Evolutionary conservation across 805 yeast species (phyloP).

Genomic region (Maudiozyma saulgeensis): DNA sequence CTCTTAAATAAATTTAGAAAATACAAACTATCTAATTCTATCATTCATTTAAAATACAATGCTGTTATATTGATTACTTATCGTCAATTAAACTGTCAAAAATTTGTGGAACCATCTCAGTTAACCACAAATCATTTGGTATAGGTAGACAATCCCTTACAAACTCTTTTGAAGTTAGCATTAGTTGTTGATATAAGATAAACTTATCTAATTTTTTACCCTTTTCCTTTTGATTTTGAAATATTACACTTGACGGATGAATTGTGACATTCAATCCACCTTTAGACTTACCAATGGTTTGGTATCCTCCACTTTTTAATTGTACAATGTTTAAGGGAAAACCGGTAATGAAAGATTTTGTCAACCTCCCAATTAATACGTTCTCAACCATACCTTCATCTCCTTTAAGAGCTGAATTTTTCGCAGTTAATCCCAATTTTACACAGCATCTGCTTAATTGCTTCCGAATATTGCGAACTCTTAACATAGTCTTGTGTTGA

Average conservation of each 20-base stretch:
- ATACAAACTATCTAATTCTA: neutral
- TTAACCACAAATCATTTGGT: slow-evolving; percentile 60
- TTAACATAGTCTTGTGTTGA: slow-evolving; percentile 60
- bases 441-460: slow-evolving; percentile 59
- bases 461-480: slow-evolving; percentile 60
- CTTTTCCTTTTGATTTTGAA: slow-evolving; percentile 26
- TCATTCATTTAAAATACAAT: neutral
- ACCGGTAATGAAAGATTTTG: slow-evolving; percentile 25
- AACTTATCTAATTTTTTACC: slow-evolving; percentile 64
- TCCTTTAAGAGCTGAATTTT: slow-evolving; percentile 7
- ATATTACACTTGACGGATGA: slow-evolving; percentile 79
- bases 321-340: slow-evolving; percentile 27
- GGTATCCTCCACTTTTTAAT: slow-evolving; percentile 22
- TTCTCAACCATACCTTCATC: neutral
- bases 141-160: slow-evolving; percentile 74
- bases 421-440: slow-evolving; percentile 18
- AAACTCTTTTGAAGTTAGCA: slow-evolving; percentile 78
- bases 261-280: slow-evolving; percentile 65
- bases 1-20: too few species aligned
- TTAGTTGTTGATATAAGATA: slow-evolving; percentile 73
- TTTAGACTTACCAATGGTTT: slow-evolving; percentile 30
- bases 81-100: slow-evolving; percentile 9
- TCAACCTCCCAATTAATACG: slow-evolving; percentile 1
- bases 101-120: slow-evolving; percentile 64
- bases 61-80: neutral